Conservation (phyloP, 805 yeast genomes). For the Sugiyamaella chiloensis region DNA sequence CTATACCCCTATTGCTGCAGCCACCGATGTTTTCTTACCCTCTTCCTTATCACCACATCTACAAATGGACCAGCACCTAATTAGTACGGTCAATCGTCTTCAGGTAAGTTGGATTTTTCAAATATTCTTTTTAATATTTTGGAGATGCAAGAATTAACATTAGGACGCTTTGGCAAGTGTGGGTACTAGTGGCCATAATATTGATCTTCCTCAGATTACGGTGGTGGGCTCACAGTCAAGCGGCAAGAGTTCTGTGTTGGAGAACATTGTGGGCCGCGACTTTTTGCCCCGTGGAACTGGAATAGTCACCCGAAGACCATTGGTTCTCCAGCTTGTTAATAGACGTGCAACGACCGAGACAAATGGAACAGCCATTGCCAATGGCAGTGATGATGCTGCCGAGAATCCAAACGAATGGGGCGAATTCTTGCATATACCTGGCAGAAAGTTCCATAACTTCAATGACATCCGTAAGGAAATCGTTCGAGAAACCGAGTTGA, state of each 20-base stretch:
- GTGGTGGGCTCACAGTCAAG: conserved; percentile 90
- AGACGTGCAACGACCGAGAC: conserved; percentile 43
- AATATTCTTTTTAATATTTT: too few relatives aligned
- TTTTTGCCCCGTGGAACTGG: conserved; percentile 89
- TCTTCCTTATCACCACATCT: neutral
- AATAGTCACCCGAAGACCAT: conserved; percentile 86
- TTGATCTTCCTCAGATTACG: conserved; percentile 82
- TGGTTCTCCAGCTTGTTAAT: conserved; percentile 74
- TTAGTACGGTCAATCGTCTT: conserved; percentile 81
- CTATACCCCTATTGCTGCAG: too few relatives aligned
- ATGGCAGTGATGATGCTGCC: conserved; percentile 11
- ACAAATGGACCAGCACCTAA: conserved; percentile 70
- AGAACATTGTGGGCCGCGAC: conserved; percentile 88
- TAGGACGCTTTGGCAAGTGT: conserved; percentile 90
- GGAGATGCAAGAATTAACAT: conserved; percentile 28
- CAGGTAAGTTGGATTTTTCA: conserved; percentile 34
- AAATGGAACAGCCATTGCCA: conserved; percentile 15
- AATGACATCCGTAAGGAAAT: conserved; percentile 87
- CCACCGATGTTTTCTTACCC: too few relatives aligned
- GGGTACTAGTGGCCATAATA: conserved; percentile 84
- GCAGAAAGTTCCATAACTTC: conserved; percentile 81
- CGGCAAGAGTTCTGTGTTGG: conserved; percentile 86
- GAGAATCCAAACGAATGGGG: conserved; percentile 84
- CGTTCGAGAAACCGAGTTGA: conserved; percentile 83
- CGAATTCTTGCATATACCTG: conserved; percentile 90